These are phyloP conservation scores for Penicillium lividum DNA, from an alignment of 495 filamentous ascomycete species.

Conservation along the genomic window DNA sequence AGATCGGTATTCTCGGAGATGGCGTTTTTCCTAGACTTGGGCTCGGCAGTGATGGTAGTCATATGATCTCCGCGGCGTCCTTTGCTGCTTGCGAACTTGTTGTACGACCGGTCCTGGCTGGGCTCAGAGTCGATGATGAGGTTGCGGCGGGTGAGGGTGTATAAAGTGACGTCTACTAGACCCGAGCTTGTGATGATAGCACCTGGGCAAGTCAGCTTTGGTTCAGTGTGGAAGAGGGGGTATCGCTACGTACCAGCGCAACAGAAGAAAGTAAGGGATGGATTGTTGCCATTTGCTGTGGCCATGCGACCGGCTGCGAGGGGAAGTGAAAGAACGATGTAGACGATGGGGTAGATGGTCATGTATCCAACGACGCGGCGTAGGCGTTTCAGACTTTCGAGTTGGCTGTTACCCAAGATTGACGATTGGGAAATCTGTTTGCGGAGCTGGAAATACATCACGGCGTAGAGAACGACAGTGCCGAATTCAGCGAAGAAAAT, in stretches of 20 bases:
- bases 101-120: slow-evolving; percentile 40
- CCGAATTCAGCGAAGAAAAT: slow-evolving; percentile 71
- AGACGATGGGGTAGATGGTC: slow-evolving; percentile 76
- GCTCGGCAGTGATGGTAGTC: slow-evolving; percentile 40
- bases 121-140: slow-evolving; percentile 48
- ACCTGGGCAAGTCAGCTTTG: slow-evolving; percentile 28
- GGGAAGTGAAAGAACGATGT: slow-evolving; percentile 69
- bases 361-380: slow-evolving; percentile 61
- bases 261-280: slow-evolving; percentile 62
- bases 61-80: slow-evolving; percentile 34
- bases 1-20: slow-evolving; percentile 27
- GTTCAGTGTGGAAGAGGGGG: not conserved
- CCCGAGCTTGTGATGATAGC: slow-evolving; percentile 72
- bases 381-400: slow-evolving; percentile 42
- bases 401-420: slow-evolving; percentile 38
- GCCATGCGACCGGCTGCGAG: slow-evolving; percentile 70
- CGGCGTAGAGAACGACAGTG: slow-evolving; percentile 63
- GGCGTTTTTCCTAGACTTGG: slow-evolving; percentile 26
- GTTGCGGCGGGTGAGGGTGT: slow-evolving; percentile 64
- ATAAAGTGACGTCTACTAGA: slow-evolving; percentile 71
- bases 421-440: slow-evolving; percentile 45
- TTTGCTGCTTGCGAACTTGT: slow-evolving; percentile 36
- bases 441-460: slow-evolving; percentile 63
- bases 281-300: slow-evolving; percentile 55
- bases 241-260: slow-evolving; percentile 46